Base-by-base conservation (phyloP, 345 rosid species). In the Hypericum androsaemum region DNA sequence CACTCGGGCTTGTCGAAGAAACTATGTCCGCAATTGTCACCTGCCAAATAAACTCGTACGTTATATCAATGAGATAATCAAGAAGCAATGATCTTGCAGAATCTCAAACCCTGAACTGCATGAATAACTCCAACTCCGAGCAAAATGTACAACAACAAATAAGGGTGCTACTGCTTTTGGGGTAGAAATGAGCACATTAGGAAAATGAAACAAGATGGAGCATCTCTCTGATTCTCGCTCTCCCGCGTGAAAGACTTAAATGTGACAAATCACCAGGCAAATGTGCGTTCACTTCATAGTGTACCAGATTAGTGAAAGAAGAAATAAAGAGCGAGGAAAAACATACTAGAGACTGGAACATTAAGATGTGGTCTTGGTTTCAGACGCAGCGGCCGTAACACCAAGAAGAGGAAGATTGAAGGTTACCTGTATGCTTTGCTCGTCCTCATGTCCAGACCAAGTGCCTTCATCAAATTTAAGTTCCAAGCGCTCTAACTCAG, bases 401-500 rank as follows among this genome's bases (percentile, higher is more conserved):
- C 39, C 52, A 49, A 13, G 28, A 0, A 51, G 41, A 50, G 17
- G 22, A 8, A 17, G n/a, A 8, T 28, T 41, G 22, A 15, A n/a
- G 12, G 28, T 35, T 71, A 74, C 89, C 71, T 76, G 45, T n/a
- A 44, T 45, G 10, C 41, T 62, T 60, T 14, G 53, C 43, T 55
- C 70, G 39, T 57, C 50, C 37, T 64, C 66, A 38, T 57, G 55
- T 49, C 49, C 43, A 39, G 57, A 17, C 46, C 39, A 52, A 37
- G 37, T 58, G 36, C 69, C 86, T 5, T 55, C 52, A 62, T 73
- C 77, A 68, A 80, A 69, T 43, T 72, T 72, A 58, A 64, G 68
- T 62, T 81, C 89, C 58, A 86, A 66, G 50, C 59, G 74, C 52
- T 86, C 75, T 38, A 83, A 68, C 68, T 86, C 89, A 2, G 70